These are phyloP conservation scores for Fraxinus sp. DNA, from an alignment of 305 asterid species.

Conservation along the genomic window DNA sequence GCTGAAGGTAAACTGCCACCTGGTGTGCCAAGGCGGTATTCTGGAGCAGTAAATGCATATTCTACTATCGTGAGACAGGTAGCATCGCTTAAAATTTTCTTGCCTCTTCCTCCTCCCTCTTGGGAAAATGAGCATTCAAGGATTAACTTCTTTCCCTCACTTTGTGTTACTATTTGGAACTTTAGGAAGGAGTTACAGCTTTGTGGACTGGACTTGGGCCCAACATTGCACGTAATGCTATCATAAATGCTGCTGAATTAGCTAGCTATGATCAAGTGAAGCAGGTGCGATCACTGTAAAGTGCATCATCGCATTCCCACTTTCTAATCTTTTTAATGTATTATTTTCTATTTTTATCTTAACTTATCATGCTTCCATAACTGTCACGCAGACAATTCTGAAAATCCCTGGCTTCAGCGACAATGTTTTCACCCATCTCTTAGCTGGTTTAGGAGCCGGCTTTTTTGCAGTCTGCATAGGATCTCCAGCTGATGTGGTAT, in stretches of 20 bases:
- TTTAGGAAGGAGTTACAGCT: constrained; percentile 43
- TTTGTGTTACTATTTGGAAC: background rate
- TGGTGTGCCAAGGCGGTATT: constrained; percentile 39
- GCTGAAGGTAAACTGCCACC: constrained; percentile 41
- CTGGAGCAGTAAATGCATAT: constrained; percentile 49
- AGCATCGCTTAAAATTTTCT: background rate
- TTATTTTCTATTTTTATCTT: background rate
- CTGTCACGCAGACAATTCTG: constrained; percentile 35
- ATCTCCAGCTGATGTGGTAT: constrained; percentile 57
- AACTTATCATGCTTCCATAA: background rate
- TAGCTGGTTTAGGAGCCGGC: constrained; percentile 52
- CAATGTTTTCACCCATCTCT: constrained; percentile 43
- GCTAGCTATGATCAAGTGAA: constrained; percentile 57
- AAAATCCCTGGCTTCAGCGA: constrained; percentile 52
- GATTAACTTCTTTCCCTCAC: background rate
- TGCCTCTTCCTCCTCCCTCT: background rate
- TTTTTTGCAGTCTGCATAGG: constrained; percentile 53
- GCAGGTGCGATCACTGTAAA: constrained; percentile 26
- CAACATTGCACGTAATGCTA: constrained; percentile 50
- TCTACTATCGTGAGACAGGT: constrained; percentile 42
- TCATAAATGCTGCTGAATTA: constrained; percentile 50
- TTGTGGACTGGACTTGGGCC: constrained; percentile 58
- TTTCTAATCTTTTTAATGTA: background rate
- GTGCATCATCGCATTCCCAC: background rate
- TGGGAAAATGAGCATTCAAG: background rate